phyloP scores from a whole-genome alignment of 2,329 filamentous ascomycete species.

The Trichothecium roseum region DNA sequence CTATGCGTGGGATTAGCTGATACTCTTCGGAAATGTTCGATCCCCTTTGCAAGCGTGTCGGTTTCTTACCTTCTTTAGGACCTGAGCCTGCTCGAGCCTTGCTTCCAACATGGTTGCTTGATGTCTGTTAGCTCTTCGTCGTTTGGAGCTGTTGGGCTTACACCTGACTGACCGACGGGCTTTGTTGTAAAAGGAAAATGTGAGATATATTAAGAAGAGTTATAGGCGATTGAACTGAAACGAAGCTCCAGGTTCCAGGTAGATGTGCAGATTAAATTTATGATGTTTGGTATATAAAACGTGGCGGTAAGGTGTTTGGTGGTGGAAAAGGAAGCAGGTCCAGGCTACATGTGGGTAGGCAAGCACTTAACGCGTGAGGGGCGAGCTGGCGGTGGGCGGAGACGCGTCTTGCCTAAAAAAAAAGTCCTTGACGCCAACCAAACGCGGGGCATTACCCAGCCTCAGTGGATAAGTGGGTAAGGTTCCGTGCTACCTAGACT shows the following conservation, averaged over 20 bases:
- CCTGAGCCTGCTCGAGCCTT: constrained; percentile 84
- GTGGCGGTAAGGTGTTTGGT: neutral
- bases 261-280: constrained; percentile 1
- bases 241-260: neutral
- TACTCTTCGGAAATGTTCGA: too few species aligned
- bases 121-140: neutral
- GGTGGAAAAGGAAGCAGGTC: constrained; percentile 2
- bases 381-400: constrained; percentile 10
- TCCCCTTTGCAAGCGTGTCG: too few species aligned
- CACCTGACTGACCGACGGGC: constrained; percentile 1
- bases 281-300: neutral
- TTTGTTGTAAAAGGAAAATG: neutral
- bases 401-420: constrained; percentile 16
- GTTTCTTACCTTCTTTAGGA: constrained; percentile 78
- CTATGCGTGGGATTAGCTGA: constrained; percentile 40
- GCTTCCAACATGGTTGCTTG: constrained; percentile 70
- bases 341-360: constrained; percentile 8
- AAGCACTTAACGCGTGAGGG: constrained; percentile 23
- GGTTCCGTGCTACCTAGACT: too few species aligned
- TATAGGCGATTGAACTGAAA: neutral
- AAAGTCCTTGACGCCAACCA: constrained; percentile 15
- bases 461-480: too few species aligned
- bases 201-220: constrained; percentile 5
- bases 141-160: neutral
- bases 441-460: constrained; percentile 13